Evolutionary conservation across 768 basidiomycete species (phyloP), one percentile per base, ranked within the genome.

Genomic region (Leccinum disarticulatum): DNA sequence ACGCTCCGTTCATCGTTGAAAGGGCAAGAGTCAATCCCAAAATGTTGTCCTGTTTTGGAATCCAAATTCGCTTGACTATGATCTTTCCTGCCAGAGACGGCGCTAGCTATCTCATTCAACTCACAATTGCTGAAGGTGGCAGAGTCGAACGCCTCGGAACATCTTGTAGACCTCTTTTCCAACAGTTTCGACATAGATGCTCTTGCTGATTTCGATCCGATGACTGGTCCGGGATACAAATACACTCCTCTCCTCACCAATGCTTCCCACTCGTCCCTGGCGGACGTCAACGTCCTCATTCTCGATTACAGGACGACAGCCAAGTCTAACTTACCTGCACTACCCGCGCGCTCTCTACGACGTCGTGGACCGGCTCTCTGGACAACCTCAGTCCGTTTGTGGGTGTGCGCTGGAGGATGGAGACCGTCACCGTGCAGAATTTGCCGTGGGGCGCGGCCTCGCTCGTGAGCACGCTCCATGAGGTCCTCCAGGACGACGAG

Each of bases 381-480:
- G n/a, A n/a, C n/a, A n/a, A n/a, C n/a, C n/a, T n/a, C n/a, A n/a
- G n/a, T n/a, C n/a, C n/a, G n/a, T n/a, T n/a, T n/a, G n/a, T n/a
- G n/a, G n/a, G n/a, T n/a, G 77, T 87, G 11, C 81, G 85, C 63
- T 87, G 83, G 85, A 73, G 81, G 22, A 82, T 83, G 77, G 83
- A 86, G 61, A 80, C 17, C n/a, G 74, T 85, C 54, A 66, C 79
- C 1, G 66, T 75, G 1, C 69, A 72, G 19, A 65, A 75, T 36
- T 73, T 86, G 7, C 79, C n/a, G n/a, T n/a, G n/a, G n/a, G n/a
- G n/a, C n/a, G n/a, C n/a, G n/a, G n/a, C n/a, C n/a, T n/a, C n/a
- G 0, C 76, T 87, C 48, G 73, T 86, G 31, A 33, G 31, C 31
- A 33, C 47, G 74, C 73, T 87, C 25, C 61, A 66, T 2, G 59